phyloP scores from a whole-genome alignment of 768 basidiomycete genomes.

The Termitomyces sp. region DNA sequence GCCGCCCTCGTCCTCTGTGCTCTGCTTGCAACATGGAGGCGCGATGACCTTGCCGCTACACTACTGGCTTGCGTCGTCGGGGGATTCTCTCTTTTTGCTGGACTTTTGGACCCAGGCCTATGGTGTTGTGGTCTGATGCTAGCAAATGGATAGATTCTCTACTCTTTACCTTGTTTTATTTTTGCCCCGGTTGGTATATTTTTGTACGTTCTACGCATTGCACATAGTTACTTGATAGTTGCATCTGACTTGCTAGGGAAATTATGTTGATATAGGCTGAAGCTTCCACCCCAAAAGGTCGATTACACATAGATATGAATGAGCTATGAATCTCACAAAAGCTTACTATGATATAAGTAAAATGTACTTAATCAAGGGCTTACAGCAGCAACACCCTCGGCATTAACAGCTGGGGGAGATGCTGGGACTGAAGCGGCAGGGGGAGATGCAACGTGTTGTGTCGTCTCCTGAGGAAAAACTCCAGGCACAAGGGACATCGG shows the following conservation, averaged over 20 bases:
- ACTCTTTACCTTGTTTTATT: fast-evolving
- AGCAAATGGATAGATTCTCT: background rate
- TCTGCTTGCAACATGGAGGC: conserved; percentile 54
- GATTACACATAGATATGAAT: no score
- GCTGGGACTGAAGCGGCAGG: background rate
- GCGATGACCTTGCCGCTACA: conserved; percentile 55
- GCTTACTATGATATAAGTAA: no score
- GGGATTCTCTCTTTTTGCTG: conserved; percentile 30
- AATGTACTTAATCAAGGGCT: no score
- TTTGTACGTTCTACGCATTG: no score
- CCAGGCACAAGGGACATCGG: conserved; percentile 15
- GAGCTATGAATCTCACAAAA: no score
- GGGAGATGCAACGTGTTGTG: background rate
- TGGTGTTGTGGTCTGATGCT: background rate
- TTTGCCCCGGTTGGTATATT: no score
- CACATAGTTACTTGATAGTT: no score
- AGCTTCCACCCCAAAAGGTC: no score
- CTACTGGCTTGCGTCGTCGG: conserved; percentile 59
- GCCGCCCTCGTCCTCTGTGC: conserved; percentile 43
- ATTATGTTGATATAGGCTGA: no score
- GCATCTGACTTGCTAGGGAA: no score
- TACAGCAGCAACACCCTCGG: background rate
- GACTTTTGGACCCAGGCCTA: background rate
- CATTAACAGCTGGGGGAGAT: background rate
- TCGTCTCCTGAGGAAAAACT: background rate